Evolutionary conservation across 164 flowering plant species (phyloP), one percentile per base, ranked within the genome.

Genomic region (Umbellularia californica): DNA sequence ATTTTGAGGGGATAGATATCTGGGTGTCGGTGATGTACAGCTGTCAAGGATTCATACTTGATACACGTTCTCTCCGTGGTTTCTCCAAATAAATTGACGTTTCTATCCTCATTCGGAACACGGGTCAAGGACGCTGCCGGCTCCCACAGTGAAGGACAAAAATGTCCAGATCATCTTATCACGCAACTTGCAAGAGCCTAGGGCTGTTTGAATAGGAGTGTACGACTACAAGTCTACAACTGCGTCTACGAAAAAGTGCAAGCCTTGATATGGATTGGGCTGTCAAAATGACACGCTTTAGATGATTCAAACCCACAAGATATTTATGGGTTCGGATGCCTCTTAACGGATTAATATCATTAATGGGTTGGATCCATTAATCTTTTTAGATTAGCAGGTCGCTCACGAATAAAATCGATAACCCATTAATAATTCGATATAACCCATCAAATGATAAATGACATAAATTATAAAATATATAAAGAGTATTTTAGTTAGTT

Each of bases 271-370:
- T 30, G 0, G 0, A 1, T 0, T 0, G 1, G 6, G 35, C 35
- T 0, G 0, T 30, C 35, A 4, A 30, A 30, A 4, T 30, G 5
- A 5, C 33, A 30, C 33, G 3, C 0, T 30, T 5, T 4, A 30
- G 5, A 0, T 0, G 35, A 5, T 4, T 0, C 2, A 5, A 30
- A 30, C 0, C 0, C 35, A 30, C 0, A 30, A 0, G 1, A 3
- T 3, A 30, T 30, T 30, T 4, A 4, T 0, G 1, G 5, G 0
- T 30, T 30, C 2, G 1, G 0, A 5, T 30, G 35, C 1, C 0
- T 30, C 0, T 30, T 30, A 30, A 30, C 3, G 1, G 0, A 0
- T 30, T 30, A 0, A 0, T 5, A 1, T 30, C 0, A 0, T 5
- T 30, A 30, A 30, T 30, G 1, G 1, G 0, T 4, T 5, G 0